phyloP scores from a whole-genome alignment of 768 basidiomycete genomes.

The Chalciporus sphaerocephalus region DNA sequence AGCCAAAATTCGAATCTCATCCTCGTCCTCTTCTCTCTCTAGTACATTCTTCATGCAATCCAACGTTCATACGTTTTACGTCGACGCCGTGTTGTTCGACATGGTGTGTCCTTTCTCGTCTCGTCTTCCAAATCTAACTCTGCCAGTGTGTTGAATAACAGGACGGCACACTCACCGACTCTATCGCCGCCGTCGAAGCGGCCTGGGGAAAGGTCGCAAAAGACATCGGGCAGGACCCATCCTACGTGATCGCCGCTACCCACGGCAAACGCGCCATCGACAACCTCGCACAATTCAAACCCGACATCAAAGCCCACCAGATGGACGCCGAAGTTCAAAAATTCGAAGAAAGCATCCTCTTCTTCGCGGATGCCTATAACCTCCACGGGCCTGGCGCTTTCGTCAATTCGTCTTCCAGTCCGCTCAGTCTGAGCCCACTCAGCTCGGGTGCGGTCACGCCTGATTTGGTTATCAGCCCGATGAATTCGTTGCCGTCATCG shows the following conservation, averaged over 20 bases:
- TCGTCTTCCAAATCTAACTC: constrained; percentile 22
- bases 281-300: constrained; percentile 62
- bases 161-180: constrained; percentile 73
- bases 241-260: constrained; percentile 67
- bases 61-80: constrained; percentile 39
- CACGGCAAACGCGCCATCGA: constrained; percentile 76
- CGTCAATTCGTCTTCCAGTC: constrained; percentile 15
- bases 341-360: constrained; percentile 64
- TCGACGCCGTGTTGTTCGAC: constrained; percentile 62
- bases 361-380: constrained; percentile 57
- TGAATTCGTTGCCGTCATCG: constrained; percentile 39
- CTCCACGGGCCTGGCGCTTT: constrained; percentile 39
- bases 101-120: constrained; percentile 45
- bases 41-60: constrained; percentile 18
- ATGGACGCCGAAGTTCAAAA: constrained; percentile 55
- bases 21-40: background rate
- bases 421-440: constrained; percentile 14
- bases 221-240: constrained; percentile 65
- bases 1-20: constrained; percentile 15
- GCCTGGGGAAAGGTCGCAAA: constrained; percentile 71
- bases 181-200: constrained; percentile 68
- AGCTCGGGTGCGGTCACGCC: constrained; percentile 41
- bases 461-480: constrained; percentile 33
- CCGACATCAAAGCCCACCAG: constrained; percentile 49
- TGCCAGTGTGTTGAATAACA: constrained; percentile 27